phyloP scores from a whole-genome alignment of 169 alveolate genomes.

The Eimeria brunetti region DNA sequence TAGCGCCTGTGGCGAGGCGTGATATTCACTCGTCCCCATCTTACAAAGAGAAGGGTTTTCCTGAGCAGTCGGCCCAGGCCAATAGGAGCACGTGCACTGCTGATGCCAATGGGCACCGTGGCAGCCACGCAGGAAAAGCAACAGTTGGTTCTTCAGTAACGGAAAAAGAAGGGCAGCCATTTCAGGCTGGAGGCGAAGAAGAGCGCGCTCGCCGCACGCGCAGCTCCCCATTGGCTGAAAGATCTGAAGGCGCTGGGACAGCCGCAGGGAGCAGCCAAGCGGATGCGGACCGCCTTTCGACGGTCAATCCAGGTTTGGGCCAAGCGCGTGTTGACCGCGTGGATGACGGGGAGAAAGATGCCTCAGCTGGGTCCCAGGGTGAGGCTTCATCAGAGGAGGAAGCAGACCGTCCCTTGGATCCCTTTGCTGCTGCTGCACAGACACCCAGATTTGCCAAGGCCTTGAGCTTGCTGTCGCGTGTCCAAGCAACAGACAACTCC shows the following conservation, averaged over 20 bases:
- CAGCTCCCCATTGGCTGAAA: background rate
- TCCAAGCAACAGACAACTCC: conserved; percentile 34
- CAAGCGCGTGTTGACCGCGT: background rate
- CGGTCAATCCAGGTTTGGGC: background rate
- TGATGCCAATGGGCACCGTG: background rate
- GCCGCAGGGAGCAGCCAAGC: conserved; percentile 1
- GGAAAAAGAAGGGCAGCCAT: background rate
- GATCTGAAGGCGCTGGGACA: background rate
- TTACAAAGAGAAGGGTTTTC: background rate
- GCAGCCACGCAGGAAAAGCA: background rate
- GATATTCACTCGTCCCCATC: conserved; percentile 11
- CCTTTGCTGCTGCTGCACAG: conserved; percentile 67
- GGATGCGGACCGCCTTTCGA: conserved; percentile 10
- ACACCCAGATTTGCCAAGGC: conserved; percentile 65
- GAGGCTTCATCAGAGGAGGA: conserved; percentile 63
- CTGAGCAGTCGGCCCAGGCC: background rate
- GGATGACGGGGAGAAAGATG: conserved; percentile 30
- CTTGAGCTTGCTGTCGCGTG: conserved; percentile 37
- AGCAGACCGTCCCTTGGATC: conserved; percentile 48
- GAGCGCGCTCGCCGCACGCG: conserved; percentile 26
- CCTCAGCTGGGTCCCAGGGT: conserved; percentile 26
- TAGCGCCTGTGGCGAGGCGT: conserved; percentile 7
- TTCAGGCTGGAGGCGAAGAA: background rate
- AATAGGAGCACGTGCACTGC: background rate
- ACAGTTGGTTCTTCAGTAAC: background rate